These are phyloP conservation scores for Arthrobotrys pseudoclavata DNA, from an alignment of 2,329 filamentous ascomycete species.

Conservation along the genomic window DNA sequence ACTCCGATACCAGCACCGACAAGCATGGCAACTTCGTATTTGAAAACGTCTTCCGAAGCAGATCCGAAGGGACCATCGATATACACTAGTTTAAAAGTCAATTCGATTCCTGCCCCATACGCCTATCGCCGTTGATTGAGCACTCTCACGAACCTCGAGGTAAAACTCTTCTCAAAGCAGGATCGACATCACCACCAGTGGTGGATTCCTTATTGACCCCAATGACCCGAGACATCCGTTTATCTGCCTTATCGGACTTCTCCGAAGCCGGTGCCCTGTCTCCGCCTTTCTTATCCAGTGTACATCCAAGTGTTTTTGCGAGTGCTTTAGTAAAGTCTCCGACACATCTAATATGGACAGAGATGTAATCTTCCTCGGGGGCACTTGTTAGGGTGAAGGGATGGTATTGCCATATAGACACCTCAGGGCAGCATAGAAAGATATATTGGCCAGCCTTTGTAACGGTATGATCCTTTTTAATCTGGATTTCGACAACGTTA, in stretches of 20 bases:
- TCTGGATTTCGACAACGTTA: constrained; percentile 90
- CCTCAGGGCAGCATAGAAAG: constrained; percentile 86
- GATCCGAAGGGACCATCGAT: constrained; percentile 88
- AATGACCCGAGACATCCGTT: constrained; percentile 74
- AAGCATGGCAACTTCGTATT: constrained; percentile 84
- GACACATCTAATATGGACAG: constrained; percentile 84
- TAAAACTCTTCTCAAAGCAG: constrained; percentile 78
- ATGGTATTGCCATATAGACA: constrained; percentile 90
- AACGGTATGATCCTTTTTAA: constrained; percentile 89
- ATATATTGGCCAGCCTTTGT: constrained; percentile 88
- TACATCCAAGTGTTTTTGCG: constrained; percentile 80
- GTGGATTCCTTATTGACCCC: constrained; percentile 74
- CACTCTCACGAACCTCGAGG: constrained; percentile 69
- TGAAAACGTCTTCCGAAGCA: constrained; percentile 89
- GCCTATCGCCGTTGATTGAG: neutral
- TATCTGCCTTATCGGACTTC: constrained; percentile 64
- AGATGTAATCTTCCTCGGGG: constrained; percentile 90
- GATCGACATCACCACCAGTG: constrained; percentile 72
- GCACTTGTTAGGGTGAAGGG: constrained; percentile 88
- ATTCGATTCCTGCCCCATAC: neutral
- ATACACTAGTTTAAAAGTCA: constrained; percentile 71
- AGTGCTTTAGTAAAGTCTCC: constrained; percentile 83
- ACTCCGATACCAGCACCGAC: constrained; percentile 86
- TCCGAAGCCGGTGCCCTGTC: constrained; percentile 68
- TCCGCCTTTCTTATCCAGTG: constrained; percentile 73